Percentiles rank a stretch among this genome's conserved stretches.
Evolutionary conservation across 2,329 filamentous ascomycete species (phyloP).

Genomic region (Teratosphaeria destructans): DNA sequence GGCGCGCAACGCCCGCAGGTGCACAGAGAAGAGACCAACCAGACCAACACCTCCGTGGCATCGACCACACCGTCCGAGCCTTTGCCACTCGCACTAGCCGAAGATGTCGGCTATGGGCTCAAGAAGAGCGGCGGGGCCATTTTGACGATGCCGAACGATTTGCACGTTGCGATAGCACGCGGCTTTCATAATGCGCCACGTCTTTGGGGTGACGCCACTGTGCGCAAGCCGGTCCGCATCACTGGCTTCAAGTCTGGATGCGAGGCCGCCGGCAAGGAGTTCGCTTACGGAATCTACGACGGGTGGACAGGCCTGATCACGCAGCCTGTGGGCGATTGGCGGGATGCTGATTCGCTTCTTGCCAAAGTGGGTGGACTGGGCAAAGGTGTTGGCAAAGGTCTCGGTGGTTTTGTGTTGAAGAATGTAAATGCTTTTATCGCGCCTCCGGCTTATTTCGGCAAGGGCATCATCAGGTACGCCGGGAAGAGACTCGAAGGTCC

Average conservation of each 20-base stretch:
- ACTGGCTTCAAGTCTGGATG: constrained; percentile 66
- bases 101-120: constrained; percentile 57
- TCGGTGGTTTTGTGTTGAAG: constrained; percentile 72
- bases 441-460: constrained; percentile 71
- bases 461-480: constrained; percentile 70
- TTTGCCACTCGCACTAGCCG: constrained; percentile 31
- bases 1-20: constrained; percentile 9
- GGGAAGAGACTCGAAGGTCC: constrained; percentile 38
- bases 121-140: constrained; percentile 64
- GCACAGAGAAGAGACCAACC: constrained; percentile 12
- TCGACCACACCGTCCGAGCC: constrained; percentile 20
- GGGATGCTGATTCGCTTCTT: constrained; percentile 34
- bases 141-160: constrained; percentile 72
- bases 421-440: constrained; percentile 57
- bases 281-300: constrained; percentile 58
- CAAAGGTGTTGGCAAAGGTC: constrained; percentile 64
- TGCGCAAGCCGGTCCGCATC: constrained; percentile 66
- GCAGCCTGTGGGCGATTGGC: constrained; percentile 61
- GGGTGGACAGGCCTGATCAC: constrained; percentile 72
- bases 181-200: constrained; percentile 81
- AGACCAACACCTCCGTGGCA: constrained; percentile 16
- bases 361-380: constrained; percentile 22
- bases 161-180: constrained; percentile 69
- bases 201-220: constrained; percentile 72
- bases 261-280: constrained; percentile 58